phyloP scores from a whole-genome alignment of 1,139 yeast species.

The Blastobotrys aristatus region DNA sequence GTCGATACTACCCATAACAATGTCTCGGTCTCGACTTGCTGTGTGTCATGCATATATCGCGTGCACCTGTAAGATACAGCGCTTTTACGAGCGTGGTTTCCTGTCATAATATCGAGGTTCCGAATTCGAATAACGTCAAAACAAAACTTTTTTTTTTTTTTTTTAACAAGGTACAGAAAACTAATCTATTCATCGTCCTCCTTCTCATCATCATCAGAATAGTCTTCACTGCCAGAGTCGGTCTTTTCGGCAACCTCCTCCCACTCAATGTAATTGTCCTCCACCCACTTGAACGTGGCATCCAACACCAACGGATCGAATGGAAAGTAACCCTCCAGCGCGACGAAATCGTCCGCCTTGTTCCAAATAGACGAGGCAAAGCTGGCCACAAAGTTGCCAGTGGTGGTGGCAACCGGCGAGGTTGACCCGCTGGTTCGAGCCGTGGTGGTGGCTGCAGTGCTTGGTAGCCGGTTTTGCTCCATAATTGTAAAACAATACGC shows the following conservation, averaged over 20 bases:
- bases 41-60: too few species aligned
- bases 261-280: constrained; percentile 76
- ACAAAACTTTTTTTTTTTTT: too few species aligned
- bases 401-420: constrained; percentile 1
- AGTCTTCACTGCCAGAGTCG: constrained; percentile 39
- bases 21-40: too few species aligned
- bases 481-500: constrained; percentile 92
- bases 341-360: constrained; percentile 73
- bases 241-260: constrained; percentile 59
- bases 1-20: too few species aligned
- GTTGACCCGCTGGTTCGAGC: constrained; percentile 12
- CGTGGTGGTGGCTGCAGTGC: constrained; percentile 25
- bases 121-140: too few species aligned
- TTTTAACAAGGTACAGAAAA: too few species aligned
- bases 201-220: constrained; percentile 3
- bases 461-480: constrained; percentile 79
- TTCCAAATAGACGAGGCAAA: constrained; percentile 24
- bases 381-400: constrained; percentile 11
- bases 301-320: constrained; percentile 86
- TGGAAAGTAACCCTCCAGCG: constrained; percentile 89
- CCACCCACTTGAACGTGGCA: constrained; percentile 49
- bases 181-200: neutral
- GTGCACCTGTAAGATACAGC: too few species aligned
- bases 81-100: too few species aligned
- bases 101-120: too few species aligned